Base-by-base conservation (phyloP, 2,329 filamentous ascomycete genomes). In the Cladorrhinum sp. region DNA sequence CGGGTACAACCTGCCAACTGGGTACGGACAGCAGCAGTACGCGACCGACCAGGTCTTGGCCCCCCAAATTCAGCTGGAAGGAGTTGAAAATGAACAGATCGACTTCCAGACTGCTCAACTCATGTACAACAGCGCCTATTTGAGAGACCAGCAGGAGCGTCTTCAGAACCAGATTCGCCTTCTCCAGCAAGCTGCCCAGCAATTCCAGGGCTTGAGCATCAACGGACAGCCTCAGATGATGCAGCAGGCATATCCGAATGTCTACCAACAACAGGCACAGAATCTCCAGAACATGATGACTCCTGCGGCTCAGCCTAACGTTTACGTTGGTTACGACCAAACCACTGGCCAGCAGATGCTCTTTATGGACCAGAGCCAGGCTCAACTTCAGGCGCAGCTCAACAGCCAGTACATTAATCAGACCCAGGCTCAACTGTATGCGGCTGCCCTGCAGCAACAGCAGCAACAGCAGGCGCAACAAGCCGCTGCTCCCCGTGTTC, bases 121-220 rank as follows among this genome's bases (percentile, higher is more conserved):
- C 65, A 85, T 97, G 71, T 90, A 92, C 60, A 96, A 92, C 70
- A 96, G 97, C 74, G 79, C 95, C 73, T 96, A 96, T 72, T 83
- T 99, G 55, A 92, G 92, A 45, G 92, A 96, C 72, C 93, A 96
- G 77, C 93, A 98, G 77, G 92, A 96, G 78, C 89, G 91, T 65
- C 85, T 98, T 56, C 93, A 98, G 77, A 93, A 97, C 77, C 92
- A 98, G 77, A 83, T 98, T 66, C 85, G 92, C 67, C 90, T 80
- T 66, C 86, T 97, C 23, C 95, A 93, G 70, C 87, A 88, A 56
- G 90, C 90, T 38, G 89, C 91, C 62, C 90, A 92, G 76, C 90
- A 93, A 75, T 90, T 93, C 70, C 89, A 92, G 73, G 86, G 85
- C 66, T 79, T 96, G 76, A 92, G 82, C 74, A 73, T 96, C 61